A percentile compares a stretch with the other conserved stretches of the same genome.
Evolutionary conservation across 2,329 filamentous ascomycete species (phyloP).

Genomic region (Trichoderma gracile): DNA sequence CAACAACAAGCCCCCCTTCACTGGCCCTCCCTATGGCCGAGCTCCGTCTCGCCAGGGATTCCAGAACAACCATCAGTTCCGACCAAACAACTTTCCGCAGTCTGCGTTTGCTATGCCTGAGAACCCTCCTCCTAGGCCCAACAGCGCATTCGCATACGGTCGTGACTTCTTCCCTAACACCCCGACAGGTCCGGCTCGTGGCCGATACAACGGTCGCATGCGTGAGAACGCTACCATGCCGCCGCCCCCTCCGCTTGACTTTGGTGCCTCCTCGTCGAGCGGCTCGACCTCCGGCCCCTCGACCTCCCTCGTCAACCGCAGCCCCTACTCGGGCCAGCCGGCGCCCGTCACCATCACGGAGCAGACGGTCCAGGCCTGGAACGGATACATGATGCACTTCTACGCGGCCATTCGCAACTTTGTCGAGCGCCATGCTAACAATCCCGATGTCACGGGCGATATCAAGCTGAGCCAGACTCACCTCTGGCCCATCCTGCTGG

Average conservation of each 20-base stretch:
- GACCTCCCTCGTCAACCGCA: constrained; percentile 29
- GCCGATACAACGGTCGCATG: constrained; percentile 36
- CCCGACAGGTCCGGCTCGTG: constrained; percentile 33
- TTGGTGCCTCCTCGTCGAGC: constrained; percentile 23
- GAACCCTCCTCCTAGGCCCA: constrained; percentile 28
- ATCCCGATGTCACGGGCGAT: constrained; percentile 36
- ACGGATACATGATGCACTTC: constrained; percentile 41
- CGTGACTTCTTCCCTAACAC: constrained; percentile 37
- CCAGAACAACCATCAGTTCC: constrained; percentile 33
- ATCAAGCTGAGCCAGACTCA: constrained; percentile 35
- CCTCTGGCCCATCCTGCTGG: constrained; percentile 42
- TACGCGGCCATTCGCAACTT: constrained; percentile 41
- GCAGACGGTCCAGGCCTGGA: constrained; percentile 39
- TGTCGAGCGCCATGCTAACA: constrained; percentile 40
- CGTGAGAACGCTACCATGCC: constrained; percentile 31
- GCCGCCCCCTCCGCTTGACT: constrained; percentile 26
- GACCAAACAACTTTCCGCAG: constrained; percentile 38
- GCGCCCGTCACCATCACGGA: constrained; percentile 43
- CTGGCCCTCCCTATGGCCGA: constrained; percentile 28
- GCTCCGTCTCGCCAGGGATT: constrained; percentile 29
- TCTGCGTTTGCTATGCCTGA: constrained; percentile 32
- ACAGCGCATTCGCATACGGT: constrained; percentile 31
- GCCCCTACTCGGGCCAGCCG: constrained; percentile 32
- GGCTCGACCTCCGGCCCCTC: constrained; percentile 1
- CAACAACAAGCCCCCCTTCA: constrained; percentile 25